Base-by-base conservation (phyloP, 306 rosid species). In the Prunus mume region DNA sequence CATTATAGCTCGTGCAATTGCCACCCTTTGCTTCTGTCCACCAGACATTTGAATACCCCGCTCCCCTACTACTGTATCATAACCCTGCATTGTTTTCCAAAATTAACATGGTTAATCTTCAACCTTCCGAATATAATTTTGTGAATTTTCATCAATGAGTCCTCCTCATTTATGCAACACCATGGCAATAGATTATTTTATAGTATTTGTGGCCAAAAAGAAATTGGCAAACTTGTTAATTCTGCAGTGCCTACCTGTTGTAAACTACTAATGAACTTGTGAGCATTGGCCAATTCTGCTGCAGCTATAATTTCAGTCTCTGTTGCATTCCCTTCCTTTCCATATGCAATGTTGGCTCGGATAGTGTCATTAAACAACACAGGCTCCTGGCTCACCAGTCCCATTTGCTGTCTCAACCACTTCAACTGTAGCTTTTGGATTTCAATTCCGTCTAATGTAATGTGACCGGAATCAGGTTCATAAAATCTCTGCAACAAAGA, bases 371-470 rank as follows among this genome's bases (percentile, higher is more conserved):
- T 85, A 20, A 91, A 88, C 51, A 91, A 14, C n/a, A 85, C 68
- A 25, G 93, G 91, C 82, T 90, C 93, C 57, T 90, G 93, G 80
- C 87, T 88, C 63, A 90, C 96, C 34, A 90, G 68, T 0, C 91
- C 90, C 93, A 88, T 90, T 13, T 88, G 90, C 43, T 82, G 91
- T n/a, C 93, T 85, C 73, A 88, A 77, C 93, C 93, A 88, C 79
- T 87, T 85, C 47, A 90, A 30, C 54, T 88, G 85, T 6, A 90
- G 46, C 72, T 49, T 82, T 69, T 82, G 82, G 76, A 90, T 81
- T 76, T 86, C 87, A 22, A 65, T 45, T 54, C 93, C 90, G 74
- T 88, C 93, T 14, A 90, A 72, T 47, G 87, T 83, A 57, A 90
- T 88, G 13, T 78, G 74, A 65, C 96, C 96, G 4, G 90, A 88